Base-by-base conservation (phyloP, 2,329 filamentous ascomycete species). In the Arthrocladium fulminans region DNA sequence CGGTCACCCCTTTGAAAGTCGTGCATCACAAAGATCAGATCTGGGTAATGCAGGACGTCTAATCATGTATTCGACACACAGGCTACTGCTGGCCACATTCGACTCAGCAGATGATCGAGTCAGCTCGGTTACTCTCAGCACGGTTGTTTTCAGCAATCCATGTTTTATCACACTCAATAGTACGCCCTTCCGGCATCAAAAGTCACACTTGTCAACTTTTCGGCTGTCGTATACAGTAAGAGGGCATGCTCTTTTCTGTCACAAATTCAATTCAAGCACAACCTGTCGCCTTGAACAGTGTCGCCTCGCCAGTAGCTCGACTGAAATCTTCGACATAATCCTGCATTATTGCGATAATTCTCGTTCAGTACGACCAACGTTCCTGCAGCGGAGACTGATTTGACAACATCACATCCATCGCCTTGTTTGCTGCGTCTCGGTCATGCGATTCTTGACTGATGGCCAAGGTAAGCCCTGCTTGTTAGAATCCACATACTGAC, bases 231-330 rank as follows among this genome's bases (percentile, higher is more conserved):
- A 47, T 38, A n/a, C 44, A 47, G 32, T 47, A 38, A 25, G 34
- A 13, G 32, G 44, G 29, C 44, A 23, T 47, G 17, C 19, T 23
- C 23, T 38, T 25, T 38, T 10, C 22, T 20, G 15, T 47, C 32
- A 37, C 20, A 47, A 29, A 47, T 38, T 15, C 44, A 47, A 35
- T 45, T 24, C 42, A 35, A 23, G 37, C 6, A 42, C 27, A 45
- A 45, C 20, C 27, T 25, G 15, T 24, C 42, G 29, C 42, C 27
- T 34, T 45, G 29, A 45, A 22, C 42, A 30, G 22, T 39, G 17
- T 25, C 15, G 22, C 34, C n/a, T 47, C 44, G 44, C 44, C 44
- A 47, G 44, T 47, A 47, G 44, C 44, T 47, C 44, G 44, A 47
- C 44, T 23, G 38, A 24, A 47, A 13, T 24, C 23, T 47, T 34